phyloP scores from a whole-genome alignment of 1,284 basidiomycete genomes.

The Heterobasidion parviporum region DNA sequence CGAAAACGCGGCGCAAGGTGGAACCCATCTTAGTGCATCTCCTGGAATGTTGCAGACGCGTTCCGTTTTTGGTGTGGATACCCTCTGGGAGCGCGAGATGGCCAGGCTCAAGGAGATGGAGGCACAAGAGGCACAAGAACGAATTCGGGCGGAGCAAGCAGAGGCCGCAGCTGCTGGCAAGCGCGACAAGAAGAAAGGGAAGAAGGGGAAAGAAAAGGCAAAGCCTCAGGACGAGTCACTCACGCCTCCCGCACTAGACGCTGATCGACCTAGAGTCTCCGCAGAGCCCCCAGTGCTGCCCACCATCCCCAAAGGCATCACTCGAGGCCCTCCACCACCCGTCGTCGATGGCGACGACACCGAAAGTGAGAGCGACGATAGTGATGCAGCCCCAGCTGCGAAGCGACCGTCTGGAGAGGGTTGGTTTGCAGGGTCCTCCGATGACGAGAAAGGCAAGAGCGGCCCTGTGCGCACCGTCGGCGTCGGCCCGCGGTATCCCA shows the following conservation, averaged over 20 bases:
- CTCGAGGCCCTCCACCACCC: conserved; percentile 31
- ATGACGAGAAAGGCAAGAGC: conserved; percentile 38
- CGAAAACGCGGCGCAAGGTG: conserved; percentile 26
- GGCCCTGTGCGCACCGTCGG: conserved; percentile 46
- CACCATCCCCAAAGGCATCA: conserved; percentile 36
- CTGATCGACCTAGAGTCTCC: conserved; percentile 7
- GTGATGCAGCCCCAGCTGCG: conserved; percentile 19
- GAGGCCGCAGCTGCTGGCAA: conserved; percentile 32
- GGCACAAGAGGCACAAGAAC: conserved; percentile 46
- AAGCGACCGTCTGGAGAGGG: conserved; percentile 17
- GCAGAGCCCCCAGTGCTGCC: conserved; percentile 50
- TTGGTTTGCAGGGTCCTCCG: conserved; percentile 55
- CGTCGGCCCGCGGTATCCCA: conserved; percentile 41
- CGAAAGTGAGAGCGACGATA: conserved; percentile 45
- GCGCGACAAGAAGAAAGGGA: conserved; percentile 24
- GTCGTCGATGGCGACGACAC: conserved; percentile 33
- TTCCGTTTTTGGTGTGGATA: conserved; percentile 80
- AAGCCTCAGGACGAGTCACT: conserved; percentile 7
- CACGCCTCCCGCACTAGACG: conserved; percentile 5
- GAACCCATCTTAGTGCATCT: conserved; percentile 7
- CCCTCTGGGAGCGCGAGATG: conserved; percentile 74
- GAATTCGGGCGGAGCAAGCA: conserved; percentile 37
- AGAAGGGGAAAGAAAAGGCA: conserved; percentile 24
- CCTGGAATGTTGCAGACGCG: conserved; percentile 31
- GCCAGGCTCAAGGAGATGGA: conserved; percentile 67